Conservation (phyloP, 441 rosid species). For the Pelargonium australe region DNA sequence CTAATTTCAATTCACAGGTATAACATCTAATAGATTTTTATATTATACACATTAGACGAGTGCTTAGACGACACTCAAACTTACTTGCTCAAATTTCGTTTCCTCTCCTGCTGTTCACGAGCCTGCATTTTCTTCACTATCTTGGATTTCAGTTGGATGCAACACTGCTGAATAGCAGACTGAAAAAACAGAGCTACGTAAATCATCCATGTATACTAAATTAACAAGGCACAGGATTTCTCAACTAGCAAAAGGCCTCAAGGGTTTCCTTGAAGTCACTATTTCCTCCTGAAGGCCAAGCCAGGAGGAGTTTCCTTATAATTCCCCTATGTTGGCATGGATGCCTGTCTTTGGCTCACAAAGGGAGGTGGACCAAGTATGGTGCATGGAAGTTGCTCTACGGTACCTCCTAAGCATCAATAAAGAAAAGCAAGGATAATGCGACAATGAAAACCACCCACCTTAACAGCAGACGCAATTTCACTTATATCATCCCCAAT, state of each 20-base stretch:
- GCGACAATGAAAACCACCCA: conserved; percentile 20
- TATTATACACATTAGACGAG: not conserved
- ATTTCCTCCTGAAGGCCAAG: not conserved
- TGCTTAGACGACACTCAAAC: not conserved
- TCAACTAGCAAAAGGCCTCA: not conserved
- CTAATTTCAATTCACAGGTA: conserved; percentile 8
- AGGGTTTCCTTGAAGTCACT: not conserved
- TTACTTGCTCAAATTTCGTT: conserved; percentile 86
- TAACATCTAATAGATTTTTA: not conserved
- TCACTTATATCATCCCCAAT: conserved; percentile 95
- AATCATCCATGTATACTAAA: conserved; percentile 1
- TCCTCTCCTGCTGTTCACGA: conserved; percentile 92
- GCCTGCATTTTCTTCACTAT: conserved; percentile 78
- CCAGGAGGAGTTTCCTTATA: not conserved
- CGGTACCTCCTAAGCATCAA: not conserved
- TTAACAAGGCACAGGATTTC: no score
- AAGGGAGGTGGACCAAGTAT: not conserved
- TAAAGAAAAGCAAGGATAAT: not conserved
- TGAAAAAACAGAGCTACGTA: conserved; percentile 34
- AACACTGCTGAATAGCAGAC: conserved; percentile 92
- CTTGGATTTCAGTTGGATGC: conserved; percentile 88
- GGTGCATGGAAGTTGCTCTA: not conserved
- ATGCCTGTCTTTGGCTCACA: not conserved
- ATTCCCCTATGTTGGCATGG: not conserved
- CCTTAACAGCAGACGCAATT: conserved; percentile 94